Base-by-base conservation (phyloP, 2,329 filamentous ascomycete genomes). In the Colletotrichum aenigma region DNA sequence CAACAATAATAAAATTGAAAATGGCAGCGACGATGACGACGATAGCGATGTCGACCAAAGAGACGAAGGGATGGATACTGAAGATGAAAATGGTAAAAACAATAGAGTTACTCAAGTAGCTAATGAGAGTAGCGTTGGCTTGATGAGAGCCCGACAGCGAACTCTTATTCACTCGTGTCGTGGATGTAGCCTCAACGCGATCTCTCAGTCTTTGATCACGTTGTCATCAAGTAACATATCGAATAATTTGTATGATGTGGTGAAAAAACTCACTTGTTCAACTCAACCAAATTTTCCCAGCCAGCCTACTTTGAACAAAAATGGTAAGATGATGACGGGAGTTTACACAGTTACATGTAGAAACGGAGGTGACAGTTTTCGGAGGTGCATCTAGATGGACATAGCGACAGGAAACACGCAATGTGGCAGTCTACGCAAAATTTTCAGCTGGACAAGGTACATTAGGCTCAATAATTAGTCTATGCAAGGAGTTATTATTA, bases 331-430 rank as follows among this genome's bases (percentile, higher is more conserved):
- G 38, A 2, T 12, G 38, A 2, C 18, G 38, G 18, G 38, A 0
- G 38, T 48, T 48, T 48, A 48, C 38, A 1, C 38, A n/a, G 38
- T n/a, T 21, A n/a, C 24, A 24, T 3, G 3, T 24, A 4, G 5
- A 48, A 1, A n/a, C 38, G 38, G 4, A 48, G 38, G 9, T 21
- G 38, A 48, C 18, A n/a, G 18, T 48, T 48, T n/a, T 48, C 0
- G 2, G 1, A n/a, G 18, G 18, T 48, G 0, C 38, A 48, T n/a
- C 0, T 2, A n/a, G 18, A 48, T 48, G 3, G 0, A n/a, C 0
- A 48, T 7, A n/a, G 38, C 18, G 38, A 48, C 38, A 48, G 18
- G 38, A 48, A 48, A 48, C 43, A 52, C 4, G 43, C 3, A 52
- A 18, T 43, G 16, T 43, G 13, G 4, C 7, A 43, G 18, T 43